phyloP scores from a whole-genome alignment of 495 filamentous ascomycete species.

The Aspergillus heteromorphus region DNA sequence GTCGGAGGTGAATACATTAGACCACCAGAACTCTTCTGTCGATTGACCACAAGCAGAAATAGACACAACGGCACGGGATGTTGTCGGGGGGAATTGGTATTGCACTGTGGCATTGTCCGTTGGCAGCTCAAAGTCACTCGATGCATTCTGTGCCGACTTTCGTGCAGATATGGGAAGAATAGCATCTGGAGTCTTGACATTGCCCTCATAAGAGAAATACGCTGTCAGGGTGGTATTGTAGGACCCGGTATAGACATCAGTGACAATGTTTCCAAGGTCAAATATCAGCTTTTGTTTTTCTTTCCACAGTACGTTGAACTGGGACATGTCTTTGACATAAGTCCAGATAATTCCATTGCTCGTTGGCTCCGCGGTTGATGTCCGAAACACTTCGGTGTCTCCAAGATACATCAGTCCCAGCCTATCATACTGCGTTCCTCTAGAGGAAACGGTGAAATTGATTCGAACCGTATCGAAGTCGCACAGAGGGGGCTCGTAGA shows the following conservation, averaged over 20 bases:
- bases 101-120: conserved; percentile 49
- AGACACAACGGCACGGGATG: conserved; percentile 66
- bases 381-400: conserved; percentile 77
- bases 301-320: conserved; percentile 64
- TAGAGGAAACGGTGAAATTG: conserved; percentile 74
- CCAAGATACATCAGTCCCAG: conserved; percentile 76
- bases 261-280: conserved; percentile 73
- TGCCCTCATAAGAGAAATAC: conserved; percentile 51
- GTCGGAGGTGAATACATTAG: conserved; percentile 66
- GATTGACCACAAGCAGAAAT: conserved; percentile 75
- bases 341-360: conserved; percentile 64
- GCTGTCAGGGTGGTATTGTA: conserved; percentile 80
- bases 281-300: conserved; percentile 71
- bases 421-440: conserved; percentile 74
- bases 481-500: conserved; percentile 64
- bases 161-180: conserved; percentile 74
- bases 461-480: conserved; percentile 73
- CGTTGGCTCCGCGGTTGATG: conserved; percentile 82
- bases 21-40: conserved; percentile 86
- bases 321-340: conserved; percentile 80
- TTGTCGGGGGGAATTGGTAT: conserved; percentile 56
- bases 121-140: conserved; percentile 70
- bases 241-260: conserved; percentile 70
- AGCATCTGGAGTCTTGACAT: conserved; percentile 50
- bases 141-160: conserved; percentile 43